Evolutionary conservation across 495 filamentous ascomycete species (phyloP).

Genomic region (Aspergillus avenaceus): DNA sequence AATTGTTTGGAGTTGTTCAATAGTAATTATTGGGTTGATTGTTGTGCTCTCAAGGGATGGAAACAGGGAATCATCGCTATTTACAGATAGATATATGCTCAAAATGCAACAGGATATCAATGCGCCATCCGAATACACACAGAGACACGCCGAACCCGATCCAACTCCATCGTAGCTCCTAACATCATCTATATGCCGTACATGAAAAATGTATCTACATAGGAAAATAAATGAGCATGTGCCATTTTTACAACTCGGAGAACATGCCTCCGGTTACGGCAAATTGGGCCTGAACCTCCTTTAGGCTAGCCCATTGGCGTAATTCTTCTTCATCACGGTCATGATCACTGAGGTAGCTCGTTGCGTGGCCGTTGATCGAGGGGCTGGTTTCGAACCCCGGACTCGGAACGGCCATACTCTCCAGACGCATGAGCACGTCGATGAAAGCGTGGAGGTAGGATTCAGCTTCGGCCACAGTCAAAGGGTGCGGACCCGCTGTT

Average conservation of each 20-base stretch:
- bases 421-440: constrained; percentile 66
- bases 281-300: constrained; percentile 68
- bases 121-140: no score
- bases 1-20: no score
- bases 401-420: constrained; percentile 31
- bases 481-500: constrained; percentile 23
- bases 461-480: constrained; percentile 48
- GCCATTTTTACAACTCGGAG: constrained; percentile 22
- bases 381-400: constrained; percentile 17
- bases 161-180: not conserved
- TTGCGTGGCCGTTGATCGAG: constrained; percentile 26
- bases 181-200: not conserved
- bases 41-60: no score
- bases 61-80: no score
- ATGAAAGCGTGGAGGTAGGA: constrained; percentile 64
- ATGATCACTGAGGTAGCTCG: constrained; percentile 41
- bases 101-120: no score
- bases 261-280: constrained; percentile 58
- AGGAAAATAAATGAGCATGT: not conserved
- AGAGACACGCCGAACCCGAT: no score
- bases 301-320: constrained; percentile 67
- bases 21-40: no score
- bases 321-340: constrained; percentile 71
- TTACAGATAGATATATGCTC: no score
- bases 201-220: not conserved